Evolutionary conservation across 2,329 filamentous ascomycete species (phyloP).

Genomic region (Epichloe brachyelytri): DNA sequence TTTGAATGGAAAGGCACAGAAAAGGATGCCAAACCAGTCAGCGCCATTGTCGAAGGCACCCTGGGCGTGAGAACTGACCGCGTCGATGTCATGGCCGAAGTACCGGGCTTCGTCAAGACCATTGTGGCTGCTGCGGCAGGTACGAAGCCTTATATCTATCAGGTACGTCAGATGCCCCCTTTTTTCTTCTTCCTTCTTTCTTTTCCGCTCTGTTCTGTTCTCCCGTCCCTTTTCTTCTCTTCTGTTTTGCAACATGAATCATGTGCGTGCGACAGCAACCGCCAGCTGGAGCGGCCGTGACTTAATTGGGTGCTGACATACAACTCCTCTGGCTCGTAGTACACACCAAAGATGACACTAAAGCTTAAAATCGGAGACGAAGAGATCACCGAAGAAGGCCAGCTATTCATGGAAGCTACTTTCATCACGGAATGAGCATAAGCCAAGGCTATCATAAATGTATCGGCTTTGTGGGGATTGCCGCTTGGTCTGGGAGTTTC

Average conservation of each 20-base stretch:
- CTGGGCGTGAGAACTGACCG: conserved; percentile 59
- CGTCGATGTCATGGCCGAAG: conserved; percentile 92
- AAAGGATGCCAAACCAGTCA: conserved; percentile 61
- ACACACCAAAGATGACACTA: conserved; percentile 54
- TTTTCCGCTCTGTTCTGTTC: no score
- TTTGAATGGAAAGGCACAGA: conserved; percentile 69
- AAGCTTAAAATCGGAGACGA: conserved; percentile 78
- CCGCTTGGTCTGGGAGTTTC: not conserved
- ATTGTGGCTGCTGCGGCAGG: conserved; percentile 81
- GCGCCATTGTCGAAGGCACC: conserved; percentile 54
- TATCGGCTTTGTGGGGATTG: not conserved
- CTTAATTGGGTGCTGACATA: not conserved
- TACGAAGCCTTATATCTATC: conserved; percentile 96
- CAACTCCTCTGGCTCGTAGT: conserved; percentile 37
- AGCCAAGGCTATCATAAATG: conserved; percentile 1
- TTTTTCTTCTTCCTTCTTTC: no score
- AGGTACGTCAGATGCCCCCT: conserved; percentile 39
- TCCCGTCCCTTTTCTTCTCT: no score
- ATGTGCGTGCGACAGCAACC: not conserved
- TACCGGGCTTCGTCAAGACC: conserved; percentile 89
- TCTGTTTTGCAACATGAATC: not conserved
- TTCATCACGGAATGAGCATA: conserved; percentile 60
- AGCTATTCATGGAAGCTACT: conserved; percentile 80
- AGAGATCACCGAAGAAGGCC: conserved; percentile 65
- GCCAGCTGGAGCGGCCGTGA: not conserved